Evolutionary conservation across 371 early-diverging fungal genomes (phyloP), one percentile per base, ranked within the genome.

Genomic region (Rhizopus sp.): DNA sequence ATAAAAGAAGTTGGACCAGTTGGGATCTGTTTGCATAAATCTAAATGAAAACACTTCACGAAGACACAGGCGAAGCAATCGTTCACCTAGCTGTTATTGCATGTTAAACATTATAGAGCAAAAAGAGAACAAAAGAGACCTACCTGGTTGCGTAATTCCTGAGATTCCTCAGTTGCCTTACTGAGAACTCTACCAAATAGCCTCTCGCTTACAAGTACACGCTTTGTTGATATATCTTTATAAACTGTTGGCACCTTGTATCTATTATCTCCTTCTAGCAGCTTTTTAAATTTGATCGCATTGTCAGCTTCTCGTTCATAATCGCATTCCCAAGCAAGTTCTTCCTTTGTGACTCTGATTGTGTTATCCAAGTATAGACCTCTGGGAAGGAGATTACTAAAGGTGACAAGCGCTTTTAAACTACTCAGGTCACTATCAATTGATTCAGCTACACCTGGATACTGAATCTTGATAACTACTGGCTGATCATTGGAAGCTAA

Each of bases 21-120:
- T 98, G 4, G 98, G 98, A 67, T 98, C 98, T 9, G 98, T 98
- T 72, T 98, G 98, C 98, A 98, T 97, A 72, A 91, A 94, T 55
- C 86, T 81, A 70, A 93, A 96, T 29, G 85, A 86, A 68, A 97
- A 97, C 40, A 98, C 78, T 66, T 97, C 98, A 31, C 84, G 78
- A 33, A 98, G 78, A 68, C 94, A 94, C 5, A 98, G 86, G 12
- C 83, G 73, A 59, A 98, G 68, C 9, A 97, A 63, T 10, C 65
- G 72, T 55, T 78, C 79, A 17, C 79, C 79, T n/a, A 78, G 44
- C 60, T 72, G 42, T 23, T 37, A 39, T 31, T 42, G 30, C 53
- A 47, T 17, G 23, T 23, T 23, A 23, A 2, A 23, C 2, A 23
- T 23, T 23, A 23, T 23, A 23, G 23, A 23, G 23, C 23, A 23